Evolutionary conservation across 495 filamentous ascomycete species (phyloP).

Genomic region (Chaetomium tenue): DNA sequence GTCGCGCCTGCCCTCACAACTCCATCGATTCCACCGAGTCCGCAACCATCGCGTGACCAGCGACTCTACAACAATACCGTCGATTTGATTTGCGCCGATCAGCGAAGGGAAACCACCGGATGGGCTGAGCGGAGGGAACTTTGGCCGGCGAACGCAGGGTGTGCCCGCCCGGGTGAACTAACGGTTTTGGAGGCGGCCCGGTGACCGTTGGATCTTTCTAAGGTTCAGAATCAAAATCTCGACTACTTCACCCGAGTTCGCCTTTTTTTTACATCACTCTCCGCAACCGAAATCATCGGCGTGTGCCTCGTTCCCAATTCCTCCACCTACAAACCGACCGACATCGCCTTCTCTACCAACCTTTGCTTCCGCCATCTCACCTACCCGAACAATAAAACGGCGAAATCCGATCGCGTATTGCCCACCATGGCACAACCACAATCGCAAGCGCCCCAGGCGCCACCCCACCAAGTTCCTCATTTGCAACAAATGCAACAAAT

Average conservation of each 20-base stretch:
- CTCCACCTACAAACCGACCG: neutral
- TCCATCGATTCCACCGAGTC: conserved; percentile 15
- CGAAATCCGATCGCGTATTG: neutral
- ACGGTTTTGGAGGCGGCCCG: neutral
- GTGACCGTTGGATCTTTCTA: neutral
- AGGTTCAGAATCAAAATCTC: too few species aligned
- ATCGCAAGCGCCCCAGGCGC: conserved; percentile 43
- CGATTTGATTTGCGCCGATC: conserved; percentile 8
- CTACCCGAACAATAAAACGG: neutral
- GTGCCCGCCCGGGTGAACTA: conserved; percentile 29
- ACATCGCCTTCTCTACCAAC: neutral
- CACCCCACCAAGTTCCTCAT: conserved; percentile 26
- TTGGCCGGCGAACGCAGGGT: conserved; percentile 33
- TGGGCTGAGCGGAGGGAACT: conserved; percentile 28
- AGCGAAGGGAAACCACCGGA: conserved; percentile 20
- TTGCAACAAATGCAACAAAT: conserved; percentile 49
- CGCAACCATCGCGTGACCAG: neutral
- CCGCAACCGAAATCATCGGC: neutral
- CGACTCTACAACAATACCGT: conserved; percentile 4
- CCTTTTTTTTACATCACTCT: neutral
- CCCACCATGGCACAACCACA: conserved; percentile 65
- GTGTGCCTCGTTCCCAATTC: neutral
- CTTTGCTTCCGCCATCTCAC: neutral
- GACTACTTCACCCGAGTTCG: too few species aligned
- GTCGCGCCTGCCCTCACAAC: conserved; percentile 11